These are phyloP conservation scores for Blastomyces silverae DNA, from an alignment of 2,329 filamentous ascomycete genomes.

Conservation along the genomic window DNA sequence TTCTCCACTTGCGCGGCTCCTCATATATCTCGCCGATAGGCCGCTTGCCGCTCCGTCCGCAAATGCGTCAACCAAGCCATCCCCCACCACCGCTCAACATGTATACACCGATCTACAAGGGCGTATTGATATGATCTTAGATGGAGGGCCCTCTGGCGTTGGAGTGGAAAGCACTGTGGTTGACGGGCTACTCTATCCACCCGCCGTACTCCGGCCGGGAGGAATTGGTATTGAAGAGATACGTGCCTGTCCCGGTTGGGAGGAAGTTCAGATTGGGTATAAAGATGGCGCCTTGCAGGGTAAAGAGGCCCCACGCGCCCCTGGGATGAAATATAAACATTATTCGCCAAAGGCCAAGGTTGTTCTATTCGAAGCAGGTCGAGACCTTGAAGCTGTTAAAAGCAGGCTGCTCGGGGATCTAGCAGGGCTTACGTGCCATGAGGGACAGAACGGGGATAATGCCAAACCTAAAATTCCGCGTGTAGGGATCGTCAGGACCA, in stretches of 20 bases:
- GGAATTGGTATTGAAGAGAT: conserved; percentile 79
- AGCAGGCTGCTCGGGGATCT: conserved; percentile 33
- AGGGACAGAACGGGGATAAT: conserved; percentile 20
- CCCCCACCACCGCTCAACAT: conserved; percentile 82
- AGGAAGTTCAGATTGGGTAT: conserved; percentile 68
- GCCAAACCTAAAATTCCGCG: conserved; percentile 15
- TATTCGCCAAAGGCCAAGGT: conserved; percentile 89
- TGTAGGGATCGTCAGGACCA: conserved; percentile 29
- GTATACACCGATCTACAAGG: conserved; percentile 78
- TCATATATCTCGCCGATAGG: conserved; percentile 70
- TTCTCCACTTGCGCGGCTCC: conserved; percentile 72
- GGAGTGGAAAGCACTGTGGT: conserved; percentile 97
- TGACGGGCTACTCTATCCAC: conserved; percentile 75
- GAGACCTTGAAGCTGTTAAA: conserved; percentile 26
- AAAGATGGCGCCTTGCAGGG: conserved; percentile 65
- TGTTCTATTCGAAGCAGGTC: conserved; percentile 64
- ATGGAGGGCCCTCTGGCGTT: conserved; percentile 78
- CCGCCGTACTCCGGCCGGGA: conserved; percentile 75
- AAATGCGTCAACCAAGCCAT: conserved; percentile 89
- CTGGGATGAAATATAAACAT: conserved; percentile 98
- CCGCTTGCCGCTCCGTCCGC: conserved; percentile 89
- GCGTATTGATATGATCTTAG: conserved; percentile 76
- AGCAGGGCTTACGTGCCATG: conserved; percentile 31
- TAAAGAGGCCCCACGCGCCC: conserved; percentile 65
- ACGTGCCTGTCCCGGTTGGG: conserved; percentile 69